phyloP scores from a whole-genome alignment of 2,329 filamentous ascomycete genomes.

The Penicillium palitans region DNA sequence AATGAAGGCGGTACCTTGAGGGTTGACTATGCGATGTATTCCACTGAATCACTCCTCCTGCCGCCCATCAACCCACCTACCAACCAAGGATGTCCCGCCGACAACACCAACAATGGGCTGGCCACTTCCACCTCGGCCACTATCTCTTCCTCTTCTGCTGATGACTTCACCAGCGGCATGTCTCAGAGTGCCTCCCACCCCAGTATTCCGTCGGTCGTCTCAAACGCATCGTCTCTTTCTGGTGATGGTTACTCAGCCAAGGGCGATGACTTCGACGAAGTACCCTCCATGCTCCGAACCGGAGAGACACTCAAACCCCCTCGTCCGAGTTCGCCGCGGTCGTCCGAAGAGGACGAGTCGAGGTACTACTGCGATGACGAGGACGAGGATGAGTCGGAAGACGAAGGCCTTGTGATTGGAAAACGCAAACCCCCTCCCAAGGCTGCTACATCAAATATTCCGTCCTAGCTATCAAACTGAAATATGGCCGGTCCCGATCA shows the following conservation, averaged over 20 bases:
- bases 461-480: slow-evolving; percentile 7
- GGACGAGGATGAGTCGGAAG: slow-evolving; percentile 45
- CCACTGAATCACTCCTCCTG: slow-evolving; percentile 24
- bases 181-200: slow-evolving; percentile 51
- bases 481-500: slow-evolving; percentile 9
- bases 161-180: slow-evolving; percentile 48
- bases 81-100: slow-evolving; percentile 19
- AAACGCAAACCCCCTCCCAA: slow-evolving; percentile 34
- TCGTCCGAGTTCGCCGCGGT: slow-evolving; percentile 21
- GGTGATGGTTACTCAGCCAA: slow-evolving; percentile 36
- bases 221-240: slow-evolving; percentile 49
- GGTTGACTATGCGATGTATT: slow-evolving; percentile 28
- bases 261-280: slow-evolving; percentile 31
- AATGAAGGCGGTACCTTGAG: slow-evolving; percentile 19
- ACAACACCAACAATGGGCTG: slow-evolving; percentile 27
- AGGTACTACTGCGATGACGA: slow-evolving; percentile 46
- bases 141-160: slow-evolving; percentile 49
- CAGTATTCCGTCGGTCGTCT: slow-evolving; percentile 49
- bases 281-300: slow-evolving; percentile 44
- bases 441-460: slow-evolving; percentile 19
- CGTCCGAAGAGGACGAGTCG: slow-evolving; percentile 40
- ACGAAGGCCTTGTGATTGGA: slow-evolving; percentile 45
- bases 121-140: slow-evolving; percentile 44
- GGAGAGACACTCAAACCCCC: slow-evolving; percentile 44
- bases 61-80: slow-evolving; percentile 17